Evolutionary conservation across 2,329 filamentous ascomycete genomes (phyloP).

Genomic region (Ophiostoma pallidulum): DNA sequence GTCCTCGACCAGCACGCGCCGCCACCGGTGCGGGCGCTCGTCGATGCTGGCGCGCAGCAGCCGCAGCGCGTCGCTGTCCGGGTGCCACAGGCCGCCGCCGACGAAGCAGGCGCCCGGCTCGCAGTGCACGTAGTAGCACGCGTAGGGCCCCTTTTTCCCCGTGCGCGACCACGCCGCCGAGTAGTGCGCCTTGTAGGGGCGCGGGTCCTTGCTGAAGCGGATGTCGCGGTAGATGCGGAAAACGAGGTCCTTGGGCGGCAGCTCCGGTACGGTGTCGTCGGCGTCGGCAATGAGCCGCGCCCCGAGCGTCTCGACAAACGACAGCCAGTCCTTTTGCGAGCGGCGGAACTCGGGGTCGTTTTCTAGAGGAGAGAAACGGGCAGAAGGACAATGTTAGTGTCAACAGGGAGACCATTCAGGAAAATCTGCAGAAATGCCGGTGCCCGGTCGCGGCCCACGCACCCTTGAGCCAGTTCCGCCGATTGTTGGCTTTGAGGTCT

Average conservation of each 20-base stretch:
- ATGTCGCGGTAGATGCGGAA: conserved; percentile 85
- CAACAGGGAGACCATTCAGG: no score
- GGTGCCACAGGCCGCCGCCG: conserved; percentile 75
- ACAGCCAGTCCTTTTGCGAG: conserved; percentile 71
- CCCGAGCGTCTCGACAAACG: conserved; percentile 64
- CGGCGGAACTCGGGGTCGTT: conserved; percentile 72
- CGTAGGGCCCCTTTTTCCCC: conserved; percentile 78
- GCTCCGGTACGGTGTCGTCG: conserved; percentile 76
- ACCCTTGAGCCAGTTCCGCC: conserved; percentile 53
- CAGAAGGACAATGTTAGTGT: no score
- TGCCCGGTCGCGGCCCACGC: no score
- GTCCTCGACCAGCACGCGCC: conserved; percentile 54
- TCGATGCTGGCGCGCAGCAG: conserved; percentile 68
- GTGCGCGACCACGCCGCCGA: conserved; percentile 81
- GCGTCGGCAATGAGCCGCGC: conserved; percentile 54
- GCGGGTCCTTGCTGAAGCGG: conserved; percentile 73
- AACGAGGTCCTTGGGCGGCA: conserved; percentile 76
- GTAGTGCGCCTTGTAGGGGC: conserved; percentile 80
- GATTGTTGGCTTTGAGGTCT: conserved; percentile 52
- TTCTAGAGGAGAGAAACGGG: no score
- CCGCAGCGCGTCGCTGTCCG: conserved; percentile 56
- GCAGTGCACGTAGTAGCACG: conserved; percentile 79
- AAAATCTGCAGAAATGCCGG: no score
- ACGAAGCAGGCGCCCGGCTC: conserved; percentile 62
- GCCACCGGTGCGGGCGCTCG: conserved; percentile 59